Base-by-base conservation (phyloP, 1,284 basidiomycete species). In the Tilletia walkeri region DNA sequence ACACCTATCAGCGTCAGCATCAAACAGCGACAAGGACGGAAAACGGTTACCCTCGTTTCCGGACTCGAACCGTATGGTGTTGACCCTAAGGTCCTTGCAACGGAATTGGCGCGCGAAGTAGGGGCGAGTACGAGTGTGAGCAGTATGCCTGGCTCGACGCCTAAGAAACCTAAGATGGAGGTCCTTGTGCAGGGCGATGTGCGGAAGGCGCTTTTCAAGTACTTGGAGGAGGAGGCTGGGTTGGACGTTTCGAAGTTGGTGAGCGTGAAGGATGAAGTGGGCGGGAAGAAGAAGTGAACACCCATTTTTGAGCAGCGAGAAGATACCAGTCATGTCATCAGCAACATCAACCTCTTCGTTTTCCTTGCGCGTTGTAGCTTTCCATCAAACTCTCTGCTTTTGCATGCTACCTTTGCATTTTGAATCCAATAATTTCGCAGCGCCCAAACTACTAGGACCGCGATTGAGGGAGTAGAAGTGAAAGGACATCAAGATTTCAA, bases 151-250 rank as follows among this genome's bases (percentile, higher is more conserved):
- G 65, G 65, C 24, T 24, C 24, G 45, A 66, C 24, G 24, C 1
- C 14, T 4, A 66, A 41, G 38, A 9, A 30, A 2, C 65, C 24
- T 4, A 18, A 30, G 65, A 20, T 9, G 30, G 65, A 66, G 36
- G 24, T 66, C 6, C 49, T 66, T 4, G 49, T 66, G 45, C 65
- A 66, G 36, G 65, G 65, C 3, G 65, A 66, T 66, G 45, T 48
- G 24, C 30, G 65, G 36, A 66, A 39, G 14, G 45, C 49, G 45
- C 5, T 66, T 5, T 16, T 66, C 4, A 24, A 41, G 6, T 47
- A 39, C 2, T 38, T 30, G 49, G 36, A 41, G 30, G 65, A 53
- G 50, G 50, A 53, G 50, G 50, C 20, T 9, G 50, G 50, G 50
- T 18, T 53, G 18, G 50, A 53, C n/a, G 50, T 53, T 10, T 10